phyloP scores from a whole-genome alignment of 2,329 filamentous ascomycete species.

The Botrytis pseudocinerea region DNA sequence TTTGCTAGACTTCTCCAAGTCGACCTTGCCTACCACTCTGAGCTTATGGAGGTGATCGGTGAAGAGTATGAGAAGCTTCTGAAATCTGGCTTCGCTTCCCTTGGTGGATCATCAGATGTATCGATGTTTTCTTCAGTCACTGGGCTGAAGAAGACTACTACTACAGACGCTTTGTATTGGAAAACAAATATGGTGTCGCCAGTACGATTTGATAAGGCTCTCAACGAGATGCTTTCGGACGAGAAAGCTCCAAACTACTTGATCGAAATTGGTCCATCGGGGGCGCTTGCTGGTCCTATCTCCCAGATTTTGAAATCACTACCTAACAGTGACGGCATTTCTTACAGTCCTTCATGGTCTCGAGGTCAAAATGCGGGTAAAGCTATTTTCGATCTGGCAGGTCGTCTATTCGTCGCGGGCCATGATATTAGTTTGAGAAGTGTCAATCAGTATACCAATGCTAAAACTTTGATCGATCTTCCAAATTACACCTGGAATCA shows the following conservation, averaged over 20 bases:
- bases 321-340: conserved; percentile 44
- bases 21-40: conserved; percentile 38
- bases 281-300: conserved; percentile 24
- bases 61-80: conserved; percentile 16
- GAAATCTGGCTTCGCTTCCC: conserved; percentile 19
- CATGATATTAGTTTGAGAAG: conserved; percentile 8
- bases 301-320: conserved; percentile 18
- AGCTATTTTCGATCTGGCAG: conserved; percentile 23
- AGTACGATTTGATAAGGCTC: conserved; percentile 26
- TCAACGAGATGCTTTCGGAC: conserved; percentile 4
- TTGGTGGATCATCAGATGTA: neutral
- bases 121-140: conserved; percentile 17
- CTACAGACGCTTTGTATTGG: conserved; percentile 27
- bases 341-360: conserved; percentile 22
- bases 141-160: neutral
- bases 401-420: conserved; percentile 22
- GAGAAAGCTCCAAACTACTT: conserved; percentile 10
- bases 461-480: conserved; percentile 43
- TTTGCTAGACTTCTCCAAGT: conserved; percentile 35
- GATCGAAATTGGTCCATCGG: conserved; percentile 27
- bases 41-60: conserved; percentile 24
- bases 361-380: conserved; percentile 13
- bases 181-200: conserved; percentile 29
- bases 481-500: conserved; percentile 58
- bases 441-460: conserved; percentile 41